A percentile compares a stretch with the other conserved stretches of the same genome.
Evolutionary conservation across 805 yeast genomes (phyloP).

Genomic region (Ogataea salicorniae): DNA sequence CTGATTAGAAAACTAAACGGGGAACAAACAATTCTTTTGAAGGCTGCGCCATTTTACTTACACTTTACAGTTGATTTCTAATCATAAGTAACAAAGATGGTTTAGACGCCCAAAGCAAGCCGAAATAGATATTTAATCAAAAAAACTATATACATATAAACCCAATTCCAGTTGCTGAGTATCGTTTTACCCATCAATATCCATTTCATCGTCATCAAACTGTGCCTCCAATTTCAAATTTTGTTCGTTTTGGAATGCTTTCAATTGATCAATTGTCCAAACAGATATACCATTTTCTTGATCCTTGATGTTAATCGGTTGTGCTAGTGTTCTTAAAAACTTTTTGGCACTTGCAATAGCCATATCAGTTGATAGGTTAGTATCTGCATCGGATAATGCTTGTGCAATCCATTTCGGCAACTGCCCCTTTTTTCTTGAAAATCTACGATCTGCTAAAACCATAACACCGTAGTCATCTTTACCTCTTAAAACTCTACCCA

Average conservation of each 20-base stretch:
- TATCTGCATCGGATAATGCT: constrained; percentile 85
- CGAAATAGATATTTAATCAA: too few species aligned
- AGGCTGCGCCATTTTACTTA: too few species aligned
- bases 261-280: constrained; percentile 74
- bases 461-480: constrained; percentile 98
- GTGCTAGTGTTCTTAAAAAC: constrained; percentile 89
- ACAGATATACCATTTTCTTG: constrained; percentile 86
- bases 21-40: too few species aligned
- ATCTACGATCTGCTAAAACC: constrained; percentile 95
- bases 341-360: constrained; percentile 92
- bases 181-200: constrained; percentile 4
- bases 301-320: constrained; percentile 83
- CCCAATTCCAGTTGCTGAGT: too few species aligned
- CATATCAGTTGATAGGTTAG: constrained; percentile 93
- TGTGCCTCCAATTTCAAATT: constrained; percentile 13
- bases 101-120: too few species aligned
- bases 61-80: too few species aligned
- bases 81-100: background rate
- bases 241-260: constrained; percentile 53
- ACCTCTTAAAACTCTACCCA: constrained; percentile 96
- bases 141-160: too few species aligned
- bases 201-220: constrained; percentile 19
- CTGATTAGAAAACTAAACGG: too few species aligned
- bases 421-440: constrained; percentile 78
- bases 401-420: constrained; percentile 97